phyloP scores from a whole-genome alignment of 2,329 filamentous ascomycete species.

The Ramularia endophylla region DNA sequence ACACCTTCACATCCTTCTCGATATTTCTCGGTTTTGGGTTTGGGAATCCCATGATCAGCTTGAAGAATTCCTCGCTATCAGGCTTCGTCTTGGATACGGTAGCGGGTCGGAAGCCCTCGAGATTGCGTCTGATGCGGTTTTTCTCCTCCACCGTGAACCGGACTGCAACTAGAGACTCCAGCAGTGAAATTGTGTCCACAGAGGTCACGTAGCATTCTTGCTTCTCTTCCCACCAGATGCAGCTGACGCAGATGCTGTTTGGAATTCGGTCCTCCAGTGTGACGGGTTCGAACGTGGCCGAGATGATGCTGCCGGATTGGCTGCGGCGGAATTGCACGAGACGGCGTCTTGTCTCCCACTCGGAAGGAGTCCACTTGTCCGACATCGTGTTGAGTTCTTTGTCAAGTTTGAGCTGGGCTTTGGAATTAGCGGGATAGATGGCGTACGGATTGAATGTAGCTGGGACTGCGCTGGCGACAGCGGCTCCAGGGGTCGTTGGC shows the following conservation, averaged over 20 bases:
- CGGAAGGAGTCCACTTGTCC: constrained; percentile 74
- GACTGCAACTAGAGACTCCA: constrained; percentile 81
- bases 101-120: constrained; percentile 86
- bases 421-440: constrained; percentile 63
- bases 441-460: constrained; percentile 67
- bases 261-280: constrained; percentile 70
- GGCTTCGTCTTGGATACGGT: constrained; percentile 90
- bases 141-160: constrained; percentile 96
- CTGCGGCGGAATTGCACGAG: constrained; percentile 83
- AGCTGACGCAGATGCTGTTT: constrained; percentile 91
- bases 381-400: constrained; percentile 83
- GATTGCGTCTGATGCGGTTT: constrained; percentile 91
- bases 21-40: constrained; percentile 95
- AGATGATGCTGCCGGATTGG: constrained; percentile 76
- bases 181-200: constrained; percentile 91
- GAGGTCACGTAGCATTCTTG: constrained; percentile 89
- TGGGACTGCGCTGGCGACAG: constrained; percentile 30
- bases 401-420: constrained; percentile 77
- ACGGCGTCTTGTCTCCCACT: constrained; percentile 70
- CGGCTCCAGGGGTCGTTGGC: constrained; percentile 37
- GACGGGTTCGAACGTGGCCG: constrained; percentile 72
- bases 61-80: constrained; percentile 97
- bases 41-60: constrained; percentile 96
- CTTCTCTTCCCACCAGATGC: constrained; percentile 95
- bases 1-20: constrained; percentile 99